Base-by-base conservation (phyloP, 768 basidiomycete genomes). In the Agaricus sinodeliciosus region DNA sequence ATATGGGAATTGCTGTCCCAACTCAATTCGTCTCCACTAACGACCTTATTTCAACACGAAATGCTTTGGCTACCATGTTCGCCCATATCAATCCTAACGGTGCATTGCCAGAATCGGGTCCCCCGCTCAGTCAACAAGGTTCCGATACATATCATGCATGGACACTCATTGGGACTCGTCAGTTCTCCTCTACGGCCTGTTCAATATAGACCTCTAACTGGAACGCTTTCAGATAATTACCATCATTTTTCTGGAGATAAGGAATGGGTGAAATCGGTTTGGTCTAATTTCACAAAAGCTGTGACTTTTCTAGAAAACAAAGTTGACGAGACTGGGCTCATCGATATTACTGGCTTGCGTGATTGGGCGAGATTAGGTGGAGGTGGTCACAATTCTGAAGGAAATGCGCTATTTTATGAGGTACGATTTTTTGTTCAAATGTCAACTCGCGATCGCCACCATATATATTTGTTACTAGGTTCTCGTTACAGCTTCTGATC, bases 1-100 rank as follows among this genome's bases (percentile, higher is more conserved):
- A 82, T 59, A 81, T 81, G 80, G 81, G 81, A 11, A 79, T 82
- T 31, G 81, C 79, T 0, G 79, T 81, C 7, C 79, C 81, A 0
- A 74, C 79, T 0, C 75, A 79, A 59, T 82, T 83, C 55, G 81
- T 83, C 0, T 81, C 80, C 0, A 83, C 80, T 0, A 78, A 78
- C 57, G 81, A 82, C 56, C 71, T 83, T 3, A 54, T 80, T 1
- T 76, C 79, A 0, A 80, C 79, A 0, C 68, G 72, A 15, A 82
- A 81, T 55, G 80, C 81, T 0, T 69, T 83, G 3, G 71, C 76
- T 1, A 82, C 80, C 0, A 80, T 80, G 79, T 81, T 81, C 57
- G 68, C 77, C 2, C 70, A 70, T 2, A 75, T 79, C 52, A 72
- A 81, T 49, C 74, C 80, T 0, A 59, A 79, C 0, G 80, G 81